These are phyloP conservation scores for Debaryomyces sp. DNA, from an alignment of 1,139 yeast genomes.

Conservation along the genomic window DNA sequence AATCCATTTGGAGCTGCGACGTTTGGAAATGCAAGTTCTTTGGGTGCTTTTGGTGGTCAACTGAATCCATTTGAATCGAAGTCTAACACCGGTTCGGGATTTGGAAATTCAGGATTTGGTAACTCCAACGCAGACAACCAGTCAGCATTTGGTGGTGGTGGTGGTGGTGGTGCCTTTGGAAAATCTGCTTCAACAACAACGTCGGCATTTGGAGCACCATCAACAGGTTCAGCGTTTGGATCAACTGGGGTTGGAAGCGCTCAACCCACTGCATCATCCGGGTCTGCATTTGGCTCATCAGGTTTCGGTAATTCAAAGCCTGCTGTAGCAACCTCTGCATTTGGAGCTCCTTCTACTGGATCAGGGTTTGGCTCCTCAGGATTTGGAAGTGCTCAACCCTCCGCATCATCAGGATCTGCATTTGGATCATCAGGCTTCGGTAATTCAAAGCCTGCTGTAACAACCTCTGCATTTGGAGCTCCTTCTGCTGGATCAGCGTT, in stretches of 20 bases:
- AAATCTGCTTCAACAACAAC: background rate
- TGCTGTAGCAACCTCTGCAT: background rate
- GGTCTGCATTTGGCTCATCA: conserved; percentile 6
- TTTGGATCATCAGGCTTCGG: conserved; percentile 15
- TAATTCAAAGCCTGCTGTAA: background rate
- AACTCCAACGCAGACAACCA: conserved; percentile 3
- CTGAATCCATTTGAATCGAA: conserved; percentile 12
- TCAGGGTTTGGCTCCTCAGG: conserved; percentile 9
- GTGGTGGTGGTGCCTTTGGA: conserved; percentile 11
- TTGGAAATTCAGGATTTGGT: conserved; percentile 22
- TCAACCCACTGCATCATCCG: conserved; percentile 6
- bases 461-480: conserved; percentile 7
- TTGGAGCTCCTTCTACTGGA: conserved; percentile 1
- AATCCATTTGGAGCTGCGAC: conserved; percentile 11
- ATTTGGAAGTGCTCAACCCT: conserved; percentile 4
- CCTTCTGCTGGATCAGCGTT: conserved; percentile 7
- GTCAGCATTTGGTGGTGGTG: conserved; percentile 16
- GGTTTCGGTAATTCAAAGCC: conserved; percentile 8
- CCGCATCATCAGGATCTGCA: conserved; percentile 1
- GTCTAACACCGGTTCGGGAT: conserved; percentile 7
- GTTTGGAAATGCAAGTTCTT: conserved; percentile 10
- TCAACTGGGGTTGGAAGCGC: conserved; percentile 14
- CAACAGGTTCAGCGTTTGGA: conserved; percentile 10
- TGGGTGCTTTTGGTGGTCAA: conserved; percentile 10
- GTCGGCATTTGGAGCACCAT: conserved; percentile 11